Evolutionary conservation across 768 basidiomycete species (phyloP), one percentile per base, ranked within the genome.

Genomic region (Rhizopogon roseolus): DNA sequence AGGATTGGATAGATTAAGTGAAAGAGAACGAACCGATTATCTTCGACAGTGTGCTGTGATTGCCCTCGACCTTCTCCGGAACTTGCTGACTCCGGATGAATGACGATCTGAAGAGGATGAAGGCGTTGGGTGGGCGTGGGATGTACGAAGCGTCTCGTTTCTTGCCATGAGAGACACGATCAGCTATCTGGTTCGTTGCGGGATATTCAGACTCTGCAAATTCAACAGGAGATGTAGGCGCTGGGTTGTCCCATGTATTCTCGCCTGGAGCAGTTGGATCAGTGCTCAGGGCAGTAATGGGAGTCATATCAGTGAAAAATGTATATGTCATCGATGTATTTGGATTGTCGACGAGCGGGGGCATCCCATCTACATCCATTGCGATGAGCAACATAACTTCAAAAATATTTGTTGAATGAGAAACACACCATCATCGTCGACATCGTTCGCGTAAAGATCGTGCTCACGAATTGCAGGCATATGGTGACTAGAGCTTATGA

Each of bases 41-140:
- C 74, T 90, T 90, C 57, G 86, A 88, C 49, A 90, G 76, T 6
- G 81, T 85, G 63, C 85, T 85, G 59, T 89, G 87, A 60, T 88
- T 90, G 1, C 87, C 88, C 62, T 90, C 88, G 50, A 89, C 88
- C 66, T 82, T 81, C 37, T 81, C 85, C 2, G 88, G 84, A 48
- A 90, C 82, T 60, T 84, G 82, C 66, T 88, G 81, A 60, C 81
- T 83, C 32, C 79, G 77, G 66, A 90, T 88, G 71, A 90, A 90
- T 29, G 81, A 82, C 22, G 86, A 86, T 60, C 88, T 81, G 69
- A 90, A 91, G 67, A 90, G 84, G 61, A 90, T 91, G 72, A 90
- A 91, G 55, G 89, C 88, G 70, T 90, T 91, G 25, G 88, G 88
- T 6, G 89, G 88, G 45, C 89, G 84, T 40, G 88, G 89, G 68